Evolutionary conservation across 495 filamentous ascomycete species (phyloP), one percentile per base, ranked within the genome.

Genomic region (Staphylotrichum longicolle): DNA sequence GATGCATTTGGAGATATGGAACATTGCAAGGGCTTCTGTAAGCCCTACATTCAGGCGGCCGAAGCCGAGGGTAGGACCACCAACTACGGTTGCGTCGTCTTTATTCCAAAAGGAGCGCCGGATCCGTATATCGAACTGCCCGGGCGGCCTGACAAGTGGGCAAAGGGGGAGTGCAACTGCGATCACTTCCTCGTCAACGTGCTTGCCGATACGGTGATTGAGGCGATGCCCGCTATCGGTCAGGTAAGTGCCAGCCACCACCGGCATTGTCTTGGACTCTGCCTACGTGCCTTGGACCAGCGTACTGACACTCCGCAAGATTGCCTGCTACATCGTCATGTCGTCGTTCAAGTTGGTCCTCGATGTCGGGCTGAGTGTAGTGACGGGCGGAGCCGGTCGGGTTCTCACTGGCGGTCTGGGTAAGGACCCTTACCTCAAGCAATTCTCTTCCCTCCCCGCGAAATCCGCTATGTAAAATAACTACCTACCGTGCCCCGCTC

Each of bases 291-390:
- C 32, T 50, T 35, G 10, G 20, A 27, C 20, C 20, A 27, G 20
- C 20, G 20, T 27, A 27, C 20, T 27, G 20, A 27, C 20, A 27
- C 20, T 27, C 20, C 32, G 33, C 40, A 15, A 65, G 53, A 58
- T 58, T 33, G 58, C 58, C 7, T 65, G 63, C 32, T 61, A 54
- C 46, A 52, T 65, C n/a, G n/a, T 61, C 32, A 65, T 65, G 58
- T 65, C 63, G 11, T 33, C 63, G 2, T 15, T 61, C 46, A 61
- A 65, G 32, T 11, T 39, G 4, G 30, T 65, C 4, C 51, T 65
- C 49, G 48, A 57, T 8, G 35, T 58, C 2, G 63, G 63, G 9
- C 33, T 65, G 45, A 27, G 54, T 12, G 57, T 58, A 7, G 54
- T 65, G 41, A 53, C 63, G 15, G 63, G 58, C 12, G 52, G 20